Evolutionary conservation across 108 stramenopile genomes (phyloP), one percentile per base, ranked within the genome.

Genomic region (Nitzschia sp.): DNA sequence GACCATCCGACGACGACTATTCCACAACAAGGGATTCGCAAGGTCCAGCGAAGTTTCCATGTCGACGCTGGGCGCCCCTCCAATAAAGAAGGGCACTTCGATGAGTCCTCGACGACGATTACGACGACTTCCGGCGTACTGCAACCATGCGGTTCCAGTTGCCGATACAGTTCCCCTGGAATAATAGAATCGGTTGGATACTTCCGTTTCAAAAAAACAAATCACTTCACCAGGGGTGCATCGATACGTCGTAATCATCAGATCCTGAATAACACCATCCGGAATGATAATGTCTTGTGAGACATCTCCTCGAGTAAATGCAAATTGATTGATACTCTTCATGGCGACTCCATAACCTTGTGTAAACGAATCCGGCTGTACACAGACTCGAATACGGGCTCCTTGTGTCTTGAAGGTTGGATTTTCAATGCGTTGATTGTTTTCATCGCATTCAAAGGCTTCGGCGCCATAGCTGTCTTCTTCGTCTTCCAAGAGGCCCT

Each of bases 151-250:
- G 24, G 9, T 34, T 34, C 71, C 71, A 19, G 3, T 13, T n/a
- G 24, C 55, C 46, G 49, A 38, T 4, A 72, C 56, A 9, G 33
- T 46, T 18, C 71, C 71, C 57, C 27, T 21, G 31, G 61, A 63
- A 54, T 64, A 46, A 57, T 46, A 72, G 63, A 72, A 64, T 24
- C 54, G 21, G 33, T 72, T 64, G n/a, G 62, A 64, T n/a, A 72
- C 24, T 21, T 54, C 63, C 29, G 45, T 57, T 25, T 55, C 42
- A 0, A 72, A 15, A 4, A 11, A 21, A 27, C 73, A 74, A n/a
- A 63, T 25, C 11, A 19, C 45, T 15, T 29, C 35, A 32, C 73
- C 73, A 28, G 46, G 49, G 0, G 28, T 28, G 53, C 73, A 74
- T 1, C 6, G 17, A 18, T 51, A 47, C 34, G 33, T 18, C 3